Conservation (phyloP, 202 grass and related monocot species). For the Setaria viridis region DNA sequence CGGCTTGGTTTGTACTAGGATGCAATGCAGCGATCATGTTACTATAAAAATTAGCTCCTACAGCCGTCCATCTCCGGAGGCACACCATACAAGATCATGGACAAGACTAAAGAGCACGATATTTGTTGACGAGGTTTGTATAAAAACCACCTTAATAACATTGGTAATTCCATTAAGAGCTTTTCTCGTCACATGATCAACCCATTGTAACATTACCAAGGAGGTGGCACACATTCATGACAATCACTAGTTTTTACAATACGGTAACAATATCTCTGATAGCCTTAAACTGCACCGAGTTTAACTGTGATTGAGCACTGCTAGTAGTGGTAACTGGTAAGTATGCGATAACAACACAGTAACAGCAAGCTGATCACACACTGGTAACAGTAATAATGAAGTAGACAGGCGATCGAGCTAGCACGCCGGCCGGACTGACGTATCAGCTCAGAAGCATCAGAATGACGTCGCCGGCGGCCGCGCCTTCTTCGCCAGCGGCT, state of each 20-base stretch:
- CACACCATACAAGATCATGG: neutral
- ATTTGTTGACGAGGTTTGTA: neutral
- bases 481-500: constrained; percentile 52
- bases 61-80: neutral
- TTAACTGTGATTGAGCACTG: neutral
- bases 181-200: neutral
- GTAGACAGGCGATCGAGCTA: constrained; percentile 16
- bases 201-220: neutral
- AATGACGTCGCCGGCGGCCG: constrained; percentile 43
- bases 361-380: neutral
- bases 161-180: neutral
- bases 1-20: neutral
- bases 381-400: neutral
- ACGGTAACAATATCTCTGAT: neutral
- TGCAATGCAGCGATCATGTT: neutral
- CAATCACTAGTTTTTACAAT: constrained; percentile 31
- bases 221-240: neutral
- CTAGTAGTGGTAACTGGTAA: neutral
- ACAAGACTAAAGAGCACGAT: neutral
- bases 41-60: neutral
- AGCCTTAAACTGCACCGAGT: neutral
- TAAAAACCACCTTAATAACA: neutral
- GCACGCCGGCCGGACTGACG: neutral
- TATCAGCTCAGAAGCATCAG: constrained; percentile 61
- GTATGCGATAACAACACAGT: neutral